Percentiles rank a stretch among this genome's conserved stretches.
phyloP scores from a whole-genome alignment of 2,329 filamentous ascomycete species.

The Sporothrix mexicana region DNA sequence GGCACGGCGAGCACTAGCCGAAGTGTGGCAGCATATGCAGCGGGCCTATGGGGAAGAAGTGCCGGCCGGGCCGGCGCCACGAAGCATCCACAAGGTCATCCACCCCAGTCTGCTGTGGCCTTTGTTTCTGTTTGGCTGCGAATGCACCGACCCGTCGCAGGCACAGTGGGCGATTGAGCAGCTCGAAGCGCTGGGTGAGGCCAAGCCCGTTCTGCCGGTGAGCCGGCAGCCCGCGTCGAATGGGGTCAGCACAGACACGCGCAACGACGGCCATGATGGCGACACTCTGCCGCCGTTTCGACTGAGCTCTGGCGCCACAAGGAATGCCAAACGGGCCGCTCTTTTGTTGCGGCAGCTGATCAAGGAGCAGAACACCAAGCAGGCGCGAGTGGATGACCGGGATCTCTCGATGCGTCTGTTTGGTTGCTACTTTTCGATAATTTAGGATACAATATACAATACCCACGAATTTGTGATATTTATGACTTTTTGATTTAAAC shows the following conservation, averaged over 20 bases:
- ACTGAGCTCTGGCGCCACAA: background rate
- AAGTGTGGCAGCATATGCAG: constrained; percentile 18
- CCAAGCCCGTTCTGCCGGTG: background rate
- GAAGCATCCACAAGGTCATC: background rate
- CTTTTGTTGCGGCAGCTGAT: background rate
- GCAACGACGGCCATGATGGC: background rate
- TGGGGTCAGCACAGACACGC: background rate
- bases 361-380: background rate
- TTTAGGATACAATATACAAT: background rate
- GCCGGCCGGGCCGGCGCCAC: background rate
- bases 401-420: background rate
- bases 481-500: too few relatives aligned
- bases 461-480: too few relatives aligned
- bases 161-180: background rate
- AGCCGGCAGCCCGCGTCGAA: background rate
- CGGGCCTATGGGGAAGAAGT: background rate
- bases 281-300: background rate
- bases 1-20: background rate
- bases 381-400: background rate
- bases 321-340: background rate
- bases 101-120: background rate
- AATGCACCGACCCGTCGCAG: background rate
- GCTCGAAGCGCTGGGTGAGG: background rate
- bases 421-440: background rate
- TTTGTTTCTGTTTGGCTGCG: background rate